Evolutionary conservation across 2,329 filamentous ascomycete genomes (phyloP).

Genomic region (Alternaria dauci): DNA sequence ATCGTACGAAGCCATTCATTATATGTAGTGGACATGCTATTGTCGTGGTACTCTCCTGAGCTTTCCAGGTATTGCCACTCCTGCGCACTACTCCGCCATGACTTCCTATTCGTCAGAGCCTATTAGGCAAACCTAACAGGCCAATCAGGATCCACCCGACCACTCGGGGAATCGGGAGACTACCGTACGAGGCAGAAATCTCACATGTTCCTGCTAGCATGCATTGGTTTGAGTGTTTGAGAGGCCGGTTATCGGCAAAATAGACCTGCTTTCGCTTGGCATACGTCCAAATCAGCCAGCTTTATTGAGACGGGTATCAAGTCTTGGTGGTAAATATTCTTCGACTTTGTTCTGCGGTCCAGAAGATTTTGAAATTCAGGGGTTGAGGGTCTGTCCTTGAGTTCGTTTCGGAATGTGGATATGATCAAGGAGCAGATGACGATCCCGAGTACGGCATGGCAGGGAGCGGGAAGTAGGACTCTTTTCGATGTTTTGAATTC

Average conservation of each 20-base stretch:
- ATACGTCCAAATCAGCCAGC: not conserved
- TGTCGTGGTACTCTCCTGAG: not conserved
- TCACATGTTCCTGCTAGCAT: not conserved
- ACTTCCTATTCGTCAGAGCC: not conserved
- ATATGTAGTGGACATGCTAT: not conserved
- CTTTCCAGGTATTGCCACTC: not conserved
- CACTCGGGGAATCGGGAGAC: constrained; percentile 3
- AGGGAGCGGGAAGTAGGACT: not conserved
- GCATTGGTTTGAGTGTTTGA: not conserved
- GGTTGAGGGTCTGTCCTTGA: not conserved
- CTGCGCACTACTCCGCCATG: not conserved
- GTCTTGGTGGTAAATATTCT: not conserved
- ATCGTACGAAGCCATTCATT: not conserved
- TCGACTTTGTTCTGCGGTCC: not conserved
- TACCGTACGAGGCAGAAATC: not conserved
- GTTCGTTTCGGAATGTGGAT: not conserved
- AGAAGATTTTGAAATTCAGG: not conserved
- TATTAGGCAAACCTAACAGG: not conserved
- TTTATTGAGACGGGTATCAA: not conserved
- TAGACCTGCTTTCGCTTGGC: not conserved
- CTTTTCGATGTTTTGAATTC: too few species aligned
- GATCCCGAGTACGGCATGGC: not conserved
- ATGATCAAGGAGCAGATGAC: not conserved
- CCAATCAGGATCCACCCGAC: not conserved
- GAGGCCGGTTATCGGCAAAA: not conserved